Conservation (phyloP, 345 rosid species). For the Hibiscus mutabilis region DNA sequence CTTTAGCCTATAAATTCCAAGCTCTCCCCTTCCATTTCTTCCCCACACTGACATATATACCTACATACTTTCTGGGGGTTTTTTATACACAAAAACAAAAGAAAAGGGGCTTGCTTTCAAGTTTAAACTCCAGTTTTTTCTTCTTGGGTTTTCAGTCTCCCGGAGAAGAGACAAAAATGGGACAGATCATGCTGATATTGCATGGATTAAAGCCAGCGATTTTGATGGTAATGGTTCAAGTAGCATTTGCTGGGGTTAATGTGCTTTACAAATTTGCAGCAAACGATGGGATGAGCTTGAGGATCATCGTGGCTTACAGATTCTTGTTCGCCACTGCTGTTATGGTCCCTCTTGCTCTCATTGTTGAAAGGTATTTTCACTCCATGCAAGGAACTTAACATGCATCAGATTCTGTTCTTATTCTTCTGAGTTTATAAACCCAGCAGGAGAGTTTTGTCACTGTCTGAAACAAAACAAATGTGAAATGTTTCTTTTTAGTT, state of each 20-base stretch:
- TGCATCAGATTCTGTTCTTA: too few relatives aligned
- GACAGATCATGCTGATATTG: not conserved
- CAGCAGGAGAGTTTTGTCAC: too few relatives aligned
- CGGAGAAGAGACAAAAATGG: not conserved
- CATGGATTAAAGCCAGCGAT: not conserved
- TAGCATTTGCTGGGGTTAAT: not conserved
- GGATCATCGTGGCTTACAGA: conserved; percentile 37
- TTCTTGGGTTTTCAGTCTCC: too few relatives aligned
- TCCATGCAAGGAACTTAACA: too few relatives aligned
- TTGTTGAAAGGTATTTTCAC: conserved; percentile 29
- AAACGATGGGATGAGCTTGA: conserved; percentile 31
- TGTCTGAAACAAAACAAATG: too few relatives aligned
- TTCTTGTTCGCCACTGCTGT: conserved; percentile 29
- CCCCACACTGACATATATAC: not conserved
- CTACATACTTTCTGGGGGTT: not conserved
- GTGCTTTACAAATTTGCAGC: conserved; percentile 29
- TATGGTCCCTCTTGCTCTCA: conserved; percentile 30
- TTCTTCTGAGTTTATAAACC: too few relatives aligned
- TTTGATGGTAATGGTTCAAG: not conserved
- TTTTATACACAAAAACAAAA: too few relatives aligned
- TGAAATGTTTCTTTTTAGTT: too few relatives aligned
- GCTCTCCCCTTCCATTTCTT: not conserved
- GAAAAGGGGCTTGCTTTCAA: too few relatives aligned
- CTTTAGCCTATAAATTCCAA: not conserved
- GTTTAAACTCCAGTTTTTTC: too few relatives aligned